These are phyloP conservation scores for Anisodus acutangulus DNA, from an alignment of 257 asterid species.

Conservation along the genomic window DNA sequence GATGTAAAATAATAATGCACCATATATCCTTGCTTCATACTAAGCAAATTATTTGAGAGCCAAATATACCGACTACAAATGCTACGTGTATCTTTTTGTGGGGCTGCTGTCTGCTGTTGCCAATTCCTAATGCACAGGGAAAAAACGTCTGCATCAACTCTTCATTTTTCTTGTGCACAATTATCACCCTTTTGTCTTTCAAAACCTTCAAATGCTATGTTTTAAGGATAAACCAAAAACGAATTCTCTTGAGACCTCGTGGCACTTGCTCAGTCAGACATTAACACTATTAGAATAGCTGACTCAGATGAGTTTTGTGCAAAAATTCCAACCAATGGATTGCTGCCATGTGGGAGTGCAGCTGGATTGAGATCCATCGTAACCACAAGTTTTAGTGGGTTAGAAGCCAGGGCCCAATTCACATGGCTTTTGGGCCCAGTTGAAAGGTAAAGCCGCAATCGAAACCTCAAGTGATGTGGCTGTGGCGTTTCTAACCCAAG, in stretches of 20 bases:
- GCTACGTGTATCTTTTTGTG: neutral
- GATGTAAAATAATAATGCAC: neutral
- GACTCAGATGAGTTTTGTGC: neutral
- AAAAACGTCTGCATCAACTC: neutral
- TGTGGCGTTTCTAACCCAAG: neutral
- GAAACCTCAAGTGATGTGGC: neutral
- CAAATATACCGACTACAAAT: neutral
- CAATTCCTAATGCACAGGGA: neutral
- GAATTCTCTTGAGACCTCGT: neutral
- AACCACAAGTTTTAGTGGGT: conserved; percentile 35
- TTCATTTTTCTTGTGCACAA: conserved; percentile 7
- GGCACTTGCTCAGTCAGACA: conserved; percentile 8
- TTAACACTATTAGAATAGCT: neutral
- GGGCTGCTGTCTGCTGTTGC: conserved; percentile 12
- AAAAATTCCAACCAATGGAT: conserved; percentile 14
- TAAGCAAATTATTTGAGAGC: neutral
- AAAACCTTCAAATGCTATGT: neutral
- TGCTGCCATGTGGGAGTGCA: neutral
- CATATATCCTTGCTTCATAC: neutral
- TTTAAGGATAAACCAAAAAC: conserved; percentile 16
- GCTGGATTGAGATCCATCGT: conserved; percentile 20
- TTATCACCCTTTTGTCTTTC: neutral
- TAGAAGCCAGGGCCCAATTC: neutral
- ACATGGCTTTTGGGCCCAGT: conserved; percentile 32
- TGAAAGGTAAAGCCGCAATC: conserved; percentile 24